Base-by-base conservation (phyloP, 202 grass and related monocot species). In the Carex arenaria region DNA sequence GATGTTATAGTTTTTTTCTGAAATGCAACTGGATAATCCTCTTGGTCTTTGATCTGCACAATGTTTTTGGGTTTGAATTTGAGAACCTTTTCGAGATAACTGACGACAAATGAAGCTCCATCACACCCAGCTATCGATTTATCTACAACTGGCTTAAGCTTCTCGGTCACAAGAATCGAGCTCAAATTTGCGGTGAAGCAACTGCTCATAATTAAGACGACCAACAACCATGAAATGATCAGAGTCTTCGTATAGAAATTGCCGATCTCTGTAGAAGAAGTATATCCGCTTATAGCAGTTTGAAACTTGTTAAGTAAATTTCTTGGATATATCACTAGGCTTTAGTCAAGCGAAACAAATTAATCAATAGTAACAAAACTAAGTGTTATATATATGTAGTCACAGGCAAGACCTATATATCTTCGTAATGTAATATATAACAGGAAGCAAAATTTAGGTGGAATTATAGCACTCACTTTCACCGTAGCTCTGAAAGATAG, bases 141-240 rank as follows among this genome's bases (percentile, higher is more conserved):
- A 36, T 53, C 34, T 11, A 82, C 65, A 7, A 82, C 30, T 7
- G 79, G 64, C 19, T 86, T 79, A 20, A 64, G 32, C 34, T 86
- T 86, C 51, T 86, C 54, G 0, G 53, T 82, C 8, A 69, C 75
- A 54, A 86, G 47, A 61, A 86, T 86, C 7, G 79, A 86, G 47
- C 85, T 86, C 28, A 86, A 51, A 62, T 71, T 86, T 15, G 67
- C 85, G 0, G 65, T 82, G 53, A 72, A 86, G 54, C 78, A 61
- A 67, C 40, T 51, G 49, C 52, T 64, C 53, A 86, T 15, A 22
- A 86, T 82, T 38, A 86, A 23, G 4, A 82, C 85, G 32, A 75
- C 79, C n/a, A 86, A 20, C 28, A 86, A 55, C 85, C 78, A 86
- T 26, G 56, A 70, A 10, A 75, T 26, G 15, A 86, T 62, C n/a